Base-by-base conservation (phyloP, 2,329 filamentous ascomycete genomes). In the Aspergillus persii region DNA sequence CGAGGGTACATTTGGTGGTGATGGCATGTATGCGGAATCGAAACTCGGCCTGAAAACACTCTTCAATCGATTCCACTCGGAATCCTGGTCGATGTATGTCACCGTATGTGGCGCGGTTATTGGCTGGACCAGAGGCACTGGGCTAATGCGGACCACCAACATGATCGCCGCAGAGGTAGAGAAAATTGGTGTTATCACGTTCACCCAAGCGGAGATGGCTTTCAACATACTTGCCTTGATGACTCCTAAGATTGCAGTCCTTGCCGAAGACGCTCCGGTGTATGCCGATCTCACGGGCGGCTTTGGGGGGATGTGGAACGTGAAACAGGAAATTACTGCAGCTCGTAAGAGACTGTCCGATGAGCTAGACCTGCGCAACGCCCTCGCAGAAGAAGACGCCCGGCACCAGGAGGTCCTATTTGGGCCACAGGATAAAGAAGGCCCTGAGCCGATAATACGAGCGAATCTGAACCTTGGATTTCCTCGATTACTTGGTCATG, bases 71-170 rank as follows among this genome's bases (percentile, higher is more conserved):
- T 65, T 66, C 9, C 49, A 57, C 18, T 66, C 64, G 1, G 64
- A 66, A 9, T 60, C 44, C n/a, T 66, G 64, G 64, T 65, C 61
- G 3, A 58, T 36, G 0, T 78, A 77, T 51, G 41, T 80, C 11
- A 71, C 70, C 1, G 61, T 80, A 3, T 78, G 75, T 54, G 78
- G 78, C 8, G 74, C 72, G 3, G 66, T 76, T 8, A 80, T 81
- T 51, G 79, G 79, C 8, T 81, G 79, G 78, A 80, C 78, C 6
- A 68, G 78, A 39, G 77, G 76, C 2, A 81, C 79, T 1, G 71
- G 74, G 1, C 63, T 81, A 3, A 81, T 81, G 79, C 68, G 62
- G 1, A 72, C 63, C 39, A 80, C 81, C 61, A 74, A 80, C 54
- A 66, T 73, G 2, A 56, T 80, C 5, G 75, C 78, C 1, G 69